Percentiles rank a stretch among this genome's conserved stretches.
These are phyloP conservation scores for Monosporascus cannonballus DNA, from an alignment of 2,329 filamentous ascomycete species.

Conservation along the genomic window DNA sequence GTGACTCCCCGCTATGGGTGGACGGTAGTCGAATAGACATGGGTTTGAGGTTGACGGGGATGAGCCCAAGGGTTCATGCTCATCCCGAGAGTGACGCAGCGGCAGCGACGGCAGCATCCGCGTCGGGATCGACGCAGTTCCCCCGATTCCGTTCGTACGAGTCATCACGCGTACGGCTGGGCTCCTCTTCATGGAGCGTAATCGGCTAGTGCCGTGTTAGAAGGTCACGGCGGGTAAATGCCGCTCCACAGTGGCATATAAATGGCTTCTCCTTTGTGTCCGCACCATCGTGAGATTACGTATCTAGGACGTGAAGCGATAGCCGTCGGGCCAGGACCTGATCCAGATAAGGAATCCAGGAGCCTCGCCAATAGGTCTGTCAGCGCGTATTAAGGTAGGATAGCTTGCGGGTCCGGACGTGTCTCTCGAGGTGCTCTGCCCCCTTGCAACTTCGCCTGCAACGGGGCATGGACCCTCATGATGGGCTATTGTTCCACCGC, in stretches of 20 bases:
- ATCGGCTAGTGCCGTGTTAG: slow-evolving; percentile 32
- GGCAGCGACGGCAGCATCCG: slow-evolving; percentile 17
- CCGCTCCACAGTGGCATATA: slow-evolving; percentile 30
- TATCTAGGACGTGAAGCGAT: background rate
- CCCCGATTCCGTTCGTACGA: slow-evolving; percentile 6
- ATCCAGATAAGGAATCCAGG: too few species aligned
- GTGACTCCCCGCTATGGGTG: background rate
- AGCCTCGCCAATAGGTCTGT: too few species aligned
- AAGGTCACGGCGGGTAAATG: slow-evolving; percentile 32
- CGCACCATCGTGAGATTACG: slow-evolving; percentile 8
- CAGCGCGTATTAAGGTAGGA: background rate
- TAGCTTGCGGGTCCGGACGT: slow-evolving; percentile 32
- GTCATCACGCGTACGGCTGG: slow-evolving; percentile 4
- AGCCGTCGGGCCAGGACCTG: background rate
- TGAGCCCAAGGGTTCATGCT: slow-evolving; percentile 17
- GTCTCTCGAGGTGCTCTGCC: slow-evolving; percentile 32
- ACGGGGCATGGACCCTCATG: slow-evolving; percentile 25
- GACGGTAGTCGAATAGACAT: background rate
- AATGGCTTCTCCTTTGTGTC: slow-evolving; percentile 37
- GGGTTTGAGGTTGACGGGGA: background rate
- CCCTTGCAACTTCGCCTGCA: slow-evolving; percentile 32
- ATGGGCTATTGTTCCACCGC: slow-evolving; percentile 11
- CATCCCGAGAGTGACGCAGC: slow-evolving; percentile 23
- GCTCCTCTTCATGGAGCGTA: slow-evolving; percentile 19
- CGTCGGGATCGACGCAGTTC: slow-evolving; percentile 6